Percentiles rank a stretch among this genome's conserved stretches.
phyloP scores from a whole-genome alignment of 23 red algal genomes.

The Gracilaria vermiculophylla region DNA sequence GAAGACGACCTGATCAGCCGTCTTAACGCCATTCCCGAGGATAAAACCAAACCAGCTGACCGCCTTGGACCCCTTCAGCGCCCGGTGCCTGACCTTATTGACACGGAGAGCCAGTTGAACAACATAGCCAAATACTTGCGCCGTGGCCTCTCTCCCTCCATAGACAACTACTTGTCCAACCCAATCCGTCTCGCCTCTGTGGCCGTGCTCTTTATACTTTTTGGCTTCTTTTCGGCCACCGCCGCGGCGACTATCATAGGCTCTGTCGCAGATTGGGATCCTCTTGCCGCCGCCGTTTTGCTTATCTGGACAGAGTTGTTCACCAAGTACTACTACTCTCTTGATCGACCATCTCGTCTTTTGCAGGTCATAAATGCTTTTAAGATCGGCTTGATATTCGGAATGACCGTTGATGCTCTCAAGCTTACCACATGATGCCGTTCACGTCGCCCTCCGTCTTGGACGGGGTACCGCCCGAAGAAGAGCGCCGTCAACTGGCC shows the following conservation, averaged over 20 bases:
- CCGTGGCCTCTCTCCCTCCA: background rate
- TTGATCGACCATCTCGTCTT: background rate
- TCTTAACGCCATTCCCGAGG: slow-evolving; percentile 18
- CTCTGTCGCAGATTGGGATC: slow-evolving; percentile 93
- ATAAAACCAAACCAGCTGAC: background rate
- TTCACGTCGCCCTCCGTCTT: slow-evolving; percentile 31
- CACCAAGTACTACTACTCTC: slow-evolving; percentile 82
- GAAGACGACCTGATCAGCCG: slow-evolving; percentile 18
- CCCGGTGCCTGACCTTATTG: background rate
- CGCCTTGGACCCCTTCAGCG: background rate
- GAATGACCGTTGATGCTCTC: slow-evolving; percentile 93
- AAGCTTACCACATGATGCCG: slow-evolving; percentile 78
- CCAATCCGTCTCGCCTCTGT: slow-evolving; percentile 33
- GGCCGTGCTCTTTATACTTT: slow-evolving; percentile 50
- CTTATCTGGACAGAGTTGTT: slow-evolving; percentile 84
- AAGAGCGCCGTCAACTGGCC: slow-evolving; percentile 20
- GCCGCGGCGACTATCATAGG: slow-evolving; percentile 85
- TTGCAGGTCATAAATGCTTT: slow-evolving; percentile 89
- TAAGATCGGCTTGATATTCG: slow-evolving; percentile 90
- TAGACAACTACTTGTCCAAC: slow-evolving; percentile 30
- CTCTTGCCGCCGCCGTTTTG: slow-evolving; percentile 86
- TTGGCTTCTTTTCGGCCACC: slow-evolving; percentile 88
- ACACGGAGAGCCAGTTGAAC: background rate
- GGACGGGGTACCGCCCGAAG: slow-evolving; percentile 25
- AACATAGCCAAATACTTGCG: background rate